Evolutionary conservation across 1,284 basidiomycete species (phyloP).

Genomic region (Apiotrichum montevideense): DNA sequence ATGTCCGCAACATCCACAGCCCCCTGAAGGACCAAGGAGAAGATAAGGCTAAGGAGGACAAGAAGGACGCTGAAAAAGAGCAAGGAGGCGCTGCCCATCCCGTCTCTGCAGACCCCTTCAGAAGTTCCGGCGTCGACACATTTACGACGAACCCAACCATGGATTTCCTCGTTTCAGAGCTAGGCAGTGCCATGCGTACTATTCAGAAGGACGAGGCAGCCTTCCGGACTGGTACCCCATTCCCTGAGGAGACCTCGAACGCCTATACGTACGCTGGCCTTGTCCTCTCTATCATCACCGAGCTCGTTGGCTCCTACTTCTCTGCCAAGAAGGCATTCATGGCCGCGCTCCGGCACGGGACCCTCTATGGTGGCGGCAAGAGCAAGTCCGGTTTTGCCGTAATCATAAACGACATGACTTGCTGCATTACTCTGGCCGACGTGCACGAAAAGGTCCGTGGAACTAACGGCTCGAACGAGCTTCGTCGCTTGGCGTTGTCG

Average conservation of each 20-base stretch:
- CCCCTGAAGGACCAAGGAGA: constrained; percentile 12
- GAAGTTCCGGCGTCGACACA: constrained; percentile 10
- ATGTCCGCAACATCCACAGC: constrained; percentile 58
- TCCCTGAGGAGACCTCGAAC: constrained; percentile 5
- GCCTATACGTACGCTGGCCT: constrained; percentile 62
- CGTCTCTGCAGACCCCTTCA: constrained; percentile 51
- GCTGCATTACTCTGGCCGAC: constrained; percentile 59
- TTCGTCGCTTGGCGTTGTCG: constrained; percentile 52
- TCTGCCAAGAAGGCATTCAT: constrained; percentile 83
- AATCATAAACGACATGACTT: constrained; percentile 69
- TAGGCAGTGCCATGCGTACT: constrained; percentile 15
- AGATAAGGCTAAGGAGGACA: constrained; percentile 6
- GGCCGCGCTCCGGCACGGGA: constrained; percentile 61
- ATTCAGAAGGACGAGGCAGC: constrained; percentile 14
- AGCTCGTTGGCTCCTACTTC: constrained; percentile 88
- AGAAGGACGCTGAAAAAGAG: constrained; percentile 4
- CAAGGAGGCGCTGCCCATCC: not conserved
- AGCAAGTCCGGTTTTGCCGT: constrained; percentile 34
- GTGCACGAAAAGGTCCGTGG: constrained; percentile 13
- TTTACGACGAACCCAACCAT: constrained; percentile 24
- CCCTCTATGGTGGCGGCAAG: constrained; percentile 50
- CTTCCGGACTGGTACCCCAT: constrained; percentile 7
- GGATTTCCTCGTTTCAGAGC: constrained; percentile 31
- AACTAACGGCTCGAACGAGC: constrained; percentile 1
- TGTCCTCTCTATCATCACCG: constrained; percentile 85